These are phyloP conservation scores for Colletotrichum sp. DNA, from an alignment of 2,329 filamentous ascomycete species.

Conservation along the genomic window DNA sequence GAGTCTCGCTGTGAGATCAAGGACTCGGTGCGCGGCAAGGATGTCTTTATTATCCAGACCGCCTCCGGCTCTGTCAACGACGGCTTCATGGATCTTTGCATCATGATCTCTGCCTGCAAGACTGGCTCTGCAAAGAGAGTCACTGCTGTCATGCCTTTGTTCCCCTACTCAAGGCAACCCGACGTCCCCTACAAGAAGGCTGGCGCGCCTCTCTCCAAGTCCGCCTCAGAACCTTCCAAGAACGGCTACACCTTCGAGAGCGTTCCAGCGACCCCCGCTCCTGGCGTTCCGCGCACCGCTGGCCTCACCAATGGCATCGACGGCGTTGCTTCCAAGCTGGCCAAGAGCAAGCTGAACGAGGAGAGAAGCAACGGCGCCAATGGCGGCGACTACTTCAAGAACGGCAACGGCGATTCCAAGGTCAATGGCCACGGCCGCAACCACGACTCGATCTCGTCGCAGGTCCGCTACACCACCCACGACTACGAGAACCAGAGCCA, in stretches of 20 bases:
- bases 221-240: conserved; percentile 56
- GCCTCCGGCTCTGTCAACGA: conserved; percentile 94
- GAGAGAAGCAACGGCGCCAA: conserved; percentile 36
- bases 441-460: conserved; percentile 40
- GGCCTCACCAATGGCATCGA: conserved; percentile 73
- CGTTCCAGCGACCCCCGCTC: conserved; percentile 83
- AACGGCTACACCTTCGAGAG: conserved; percentile 89
- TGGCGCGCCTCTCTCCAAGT: conserved; percentile 84
- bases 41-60: conserved; percentile 98
- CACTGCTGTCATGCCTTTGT: conserved; percentile 86
- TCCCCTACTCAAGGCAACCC: conserved; percentile 95
- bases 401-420: conserved; percentile 36
- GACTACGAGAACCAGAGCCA: conserved; percentile 66
- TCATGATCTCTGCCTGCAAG: conserved; percentile 98
- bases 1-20: conserved; percentile 95
- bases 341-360: conserved; percentile 66
- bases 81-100: conserved; percentile 93
- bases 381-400: conserved; percentile 25
- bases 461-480: conserved; percentile 58
- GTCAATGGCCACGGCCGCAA: conserved; percentile 36
- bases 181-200: conserved; percentile 97
- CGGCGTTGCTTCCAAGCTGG: conserved; percentile 73
- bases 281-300: conserved; percentile 69
- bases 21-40: conserved; percentile 95
- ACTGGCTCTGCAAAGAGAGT: conserved; percentile 90